These are phyloP conservation scores for Alternaria tenuissima DNA, from an alignment of 2,329 filamentous ascomycete species.

Conservation along the genomic window DNA sequence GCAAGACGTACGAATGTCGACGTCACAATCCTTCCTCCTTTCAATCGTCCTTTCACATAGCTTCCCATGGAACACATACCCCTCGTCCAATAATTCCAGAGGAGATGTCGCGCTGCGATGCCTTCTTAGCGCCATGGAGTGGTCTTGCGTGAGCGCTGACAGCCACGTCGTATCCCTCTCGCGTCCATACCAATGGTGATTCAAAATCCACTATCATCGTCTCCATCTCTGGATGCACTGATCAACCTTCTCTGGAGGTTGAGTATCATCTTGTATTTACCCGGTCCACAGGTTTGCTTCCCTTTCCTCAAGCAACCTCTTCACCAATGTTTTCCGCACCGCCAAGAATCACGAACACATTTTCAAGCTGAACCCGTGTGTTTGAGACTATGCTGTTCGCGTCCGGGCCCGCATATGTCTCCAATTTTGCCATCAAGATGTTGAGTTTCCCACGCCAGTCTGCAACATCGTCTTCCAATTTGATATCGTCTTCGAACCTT, in stretches of 20 bases:
- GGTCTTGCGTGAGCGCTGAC: not conserved
- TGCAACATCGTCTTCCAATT: not conserved
- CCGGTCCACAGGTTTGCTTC: not conserved
- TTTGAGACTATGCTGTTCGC: not conserved
- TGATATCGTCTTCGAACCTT: not conserved
- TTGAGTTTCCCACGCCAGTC: not conserved
- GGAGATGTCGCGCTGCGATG: accelerated
- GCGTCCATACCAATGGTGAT: not conserved
- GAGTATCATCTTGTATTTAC: not conserved
- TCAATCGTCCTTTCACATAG: accelerated
- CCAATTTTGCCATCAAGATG: not conserved
- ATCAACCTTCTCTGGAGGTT: too few species aligned
- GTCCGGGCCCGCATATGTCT: not conserved
- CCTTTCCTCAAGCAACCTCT: not conserved
- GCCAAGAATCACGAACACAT: not conserved
- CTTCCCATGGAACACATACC: not conserved
- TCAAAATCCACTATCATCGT: accelerated
- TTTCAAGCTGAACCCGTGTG: not conserved
- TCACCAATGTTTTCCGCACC: not conserved
- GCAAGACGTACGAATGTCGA: not conserved
- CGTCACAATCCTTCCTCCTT: not conserved
- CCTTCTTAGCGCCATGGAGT: not conserved
- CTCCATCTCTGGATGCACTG: not conserved
- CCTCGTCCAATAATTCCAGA: not conserved
- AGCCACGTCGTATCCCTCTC: not conserved